Evolutionary conservation across 2,329 filamentous ascomycete species (phyloP).

Genomic region (Raffaelea arxii): DNA sequence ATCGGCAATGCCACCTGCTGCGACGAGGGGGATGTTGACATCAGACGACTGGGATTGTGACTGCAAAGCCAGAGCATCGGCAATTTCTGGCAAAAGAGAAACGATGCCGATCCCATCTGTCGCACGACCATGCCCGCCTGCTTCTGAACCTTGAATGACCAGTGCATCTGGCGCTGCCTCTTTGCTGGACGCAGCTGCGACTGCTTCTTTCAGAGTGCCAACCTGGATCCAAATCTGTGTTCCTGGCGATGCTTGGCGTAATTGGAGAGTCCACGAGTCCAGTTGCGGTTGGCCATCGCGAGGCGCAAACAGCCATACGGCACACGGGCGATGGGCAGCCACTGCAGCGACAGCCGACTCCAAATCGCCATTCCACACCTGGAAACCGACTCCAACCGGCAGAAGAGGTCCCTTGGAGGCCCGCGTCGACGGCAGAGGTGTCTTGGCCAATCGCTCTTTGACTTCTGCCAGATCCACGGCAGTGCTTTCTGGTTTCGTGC

Average conservation of each 20-base stretch:
- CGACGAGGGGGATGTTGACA: conserved; percentile 33
- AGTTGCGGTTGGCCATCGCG: conserved; percentile 25
- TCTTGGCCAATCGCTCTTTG: background rate
- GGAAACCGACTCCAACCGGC: conserved; percentile 52
- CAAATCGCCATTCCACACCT: conserved; percentile 39
- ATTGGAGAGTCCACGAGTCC: conserved; percentile 20
- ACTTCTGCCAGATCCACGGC: conserved; percentile 2
- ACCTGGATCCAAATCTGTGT: conserved; percentile 41
- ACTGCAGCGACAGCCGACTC: conserved; percentile 39
- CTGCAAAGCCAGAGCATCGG: conserved; percentile 33
- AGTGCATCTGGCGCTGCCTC: conserved; percentile 49
- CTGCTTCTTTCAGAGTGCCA: conserved; percentile 47
- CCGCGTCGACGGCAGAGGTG: conserved; percentile 23
- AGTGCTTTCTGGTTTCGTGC: conserved; percentile 9
- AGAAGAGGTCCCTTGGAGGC: conserved; percentile 18
- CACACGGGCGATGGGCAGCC: conserved; percentile 41
- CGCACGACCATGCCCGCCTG: conserved; percentile 51
- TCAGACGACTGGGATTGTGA: conserved; percentile 24
- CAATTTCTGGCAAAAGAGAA: conserved; percentile 47
- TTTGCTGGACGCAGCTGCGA: conserved; percentile 35
- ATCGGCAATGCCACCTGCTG: conserved; percentile 51
- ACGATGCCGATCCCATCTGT: conserved; percentile 43
- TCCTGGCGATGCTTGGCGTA: conserved; percentile 26
- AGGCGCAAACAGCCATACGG: conserved; percentile 60
- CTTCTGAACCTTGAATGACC: conserved; percentile 54